Base-by-base conservation (phyloP, 2,329 filamentous ascomycete species). In the Neurospora crassa region DNA sequence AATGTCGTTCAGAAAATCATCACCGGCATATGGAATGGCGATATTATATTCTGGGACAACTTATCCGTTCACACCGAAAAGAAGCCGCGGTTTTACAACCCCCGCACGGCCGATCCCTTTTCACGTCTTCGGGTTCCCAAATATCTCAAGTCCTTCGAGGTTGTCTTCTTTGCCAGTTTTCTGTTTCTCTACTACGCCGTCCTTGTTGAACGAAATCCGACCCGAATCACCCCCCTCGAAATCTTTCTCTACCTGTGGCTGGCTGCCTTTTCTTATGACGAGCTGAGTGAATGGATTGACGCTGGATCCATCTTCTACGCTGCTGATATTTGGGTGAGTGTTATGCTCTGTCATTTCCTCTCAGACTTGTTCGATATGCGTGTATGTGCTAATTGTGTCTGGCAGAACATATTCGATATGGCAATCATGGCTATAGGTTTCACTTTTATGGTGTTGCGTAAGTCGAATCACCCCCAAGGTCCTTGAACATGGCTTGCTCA, bases 301-400 rank as follows among this genome's bases (percentile, higher is more conserved):
- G 93, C 94, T 0, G 94, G 94, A 0, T 90, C 92, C 41, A 88
- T 94, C 45, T 96, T 97, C 77, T 96, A 96, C 77, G 88, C 91
- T 5, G 89, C 91, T 10, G 92, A 96, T 77, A 90, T 96, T 69
- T 96, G 92, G 92, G 92, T 91, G 74, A 78, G 91, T 59, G 92
- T 91, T 82, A 1, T 59, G 89, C 90, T 78, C 81, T 92, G 4
- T 53, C 73, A 95, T 95, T 92, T 68, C 81, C 90, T 69, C 82
- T 69, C 14, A 59, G 24, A 59, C 14, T 42, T 42, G 14, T 42
- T 34, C 2, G 20, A 2, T 42, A 41, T 41, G 16, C 5, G 12
- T 29, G 2, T 16, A 0, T 75, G 71, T 41, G 68, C 73, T 69
- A 70, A 75, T 24, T 5, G 6, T 4, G 37, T 7, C 5, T 29